Evolutionary conservation across 2,329 filamentous ascomycete genomes (phyloP).

Genomic region (Fusarium humuli): DNA sequence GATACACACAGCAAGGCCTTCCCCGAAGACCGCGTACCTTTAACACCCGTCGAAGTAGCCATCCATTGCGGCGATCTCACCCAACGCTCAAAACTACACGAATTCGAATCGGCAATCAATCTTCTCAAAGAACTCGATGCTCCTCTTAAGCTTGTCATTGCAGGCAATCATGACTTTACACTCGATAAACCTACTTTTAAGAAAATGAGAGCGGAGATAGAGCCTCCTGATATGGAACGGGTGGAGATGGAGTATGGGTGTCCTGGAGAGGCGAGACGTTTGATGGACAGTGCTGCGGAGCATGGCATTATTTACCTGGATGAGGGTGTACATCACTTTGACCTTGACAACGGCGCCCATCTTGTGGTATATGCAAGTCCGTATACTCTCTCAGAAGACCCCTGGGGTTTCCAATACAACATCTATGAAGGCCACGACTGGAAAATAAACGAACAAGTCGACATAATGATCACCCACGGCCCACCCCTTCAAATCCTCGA

Average conservation of each 20-base stretch:
- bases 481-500: slow-evolving; percentile 57
- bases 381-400: slow-evolving; percentile 54
- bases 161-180: slow-evolving; percentile 64
- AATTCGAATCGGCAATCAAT: slow-evolving; percentile 53
- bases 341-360: slow-evolving; percentile 55
- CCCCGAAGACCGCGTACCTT: neutral
- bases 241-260: slow-evolving; percentile 50
- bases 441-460: slow-evolving; percentile 36
- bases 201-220: slow-evolving; percentile 27
- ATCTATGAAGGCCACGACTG: slow-evolving; percentile 37
- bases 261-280: slow-evolving; percentile 51
- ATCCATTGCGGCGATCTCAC: slow-evolving; percentile 64
- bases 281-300: slow-evolving; percentile 20
- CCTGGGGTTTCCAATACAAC: slow-evolving; percentile 59
- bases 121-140: slow-evolving; percentile 55
- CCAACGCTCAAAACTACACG: slow-evolving; percentile 55
- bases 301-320: slow-evolving; percentile 55
- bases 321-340: slow-evolving; percentile 56
- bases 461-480: slow-evolving; percentile 51
- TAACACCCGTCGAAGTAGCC: slow-evolving; percentile 51
- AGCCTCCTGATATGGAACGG: neutral
- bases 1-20: slow-evolving; percentile 19
- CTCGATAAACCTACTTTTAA: slow-evolving; percentile 53
- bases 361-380: slow-evolving; percentile 60
- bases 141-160: slow-evolving; percentile 61